Evolutionary conservation across 352 stramenopile species (phyloP), one percentile per base, ranked within the genome.

Genomic region (Phytophthora megakarya): DNA sequence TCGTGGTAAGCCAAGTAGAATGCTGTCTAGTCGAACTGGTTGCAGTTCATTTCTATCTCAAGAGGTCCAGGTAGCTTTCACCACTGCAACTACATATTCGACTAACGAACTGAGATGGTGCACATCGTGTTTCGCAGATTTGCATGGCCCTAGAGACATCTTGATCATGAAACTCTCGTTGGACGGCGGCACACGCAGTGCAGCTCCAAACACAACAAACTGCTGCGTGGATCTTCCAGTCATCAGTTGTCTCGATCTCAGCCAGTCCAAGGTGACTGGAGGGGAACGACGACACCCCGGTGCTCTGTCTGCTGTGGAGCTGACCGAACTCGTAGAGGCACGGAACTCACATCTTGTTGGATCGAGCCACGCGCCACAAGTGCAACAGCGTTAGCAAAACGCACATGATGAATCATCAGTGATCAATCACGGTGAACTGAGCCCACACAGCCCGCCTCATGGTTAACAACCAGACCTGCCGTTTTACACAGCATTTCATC

Each of bases 121-220:
- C 39, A 51, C 43, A 53, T 37, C 39, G 39, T 18, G n/a, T n/a
- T 48, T 65, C 57, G 30, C 58, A 66, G 37, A 45, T 49, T 37
- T 45, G 37, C 9, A 52, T 38, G 23, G 33, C 26, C 49, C 44
- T 59, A 43, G 49, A 67, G 50, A 62, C 60, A 67, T 51, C 32
- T 49, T 15, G 42, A 32, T 2, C 30, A 18, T 22, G 43, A 11
- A 43, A 18, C 26, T 54, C 33, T 57, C 43, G 60, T 67, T 67
- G 60, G 60, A 43, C 35, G 8, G 32, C 19, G 50, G 60, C 60
- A 67, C 60, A 48, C 51, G 59, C 12, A 19, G 8, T 35, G 30
- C 4, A 12, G 30, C 30, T 35, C 13, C 18, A 45, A 38, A 18
- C 40, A 42, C 16, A 18, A 28, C 59, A 58, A 78, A n/a, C 67